These are phyloP conservation scores for Ephemerocybe angulata DNA, from an alignment of 768 basidiomycete species.

Conservation along the genomic window DNA sequence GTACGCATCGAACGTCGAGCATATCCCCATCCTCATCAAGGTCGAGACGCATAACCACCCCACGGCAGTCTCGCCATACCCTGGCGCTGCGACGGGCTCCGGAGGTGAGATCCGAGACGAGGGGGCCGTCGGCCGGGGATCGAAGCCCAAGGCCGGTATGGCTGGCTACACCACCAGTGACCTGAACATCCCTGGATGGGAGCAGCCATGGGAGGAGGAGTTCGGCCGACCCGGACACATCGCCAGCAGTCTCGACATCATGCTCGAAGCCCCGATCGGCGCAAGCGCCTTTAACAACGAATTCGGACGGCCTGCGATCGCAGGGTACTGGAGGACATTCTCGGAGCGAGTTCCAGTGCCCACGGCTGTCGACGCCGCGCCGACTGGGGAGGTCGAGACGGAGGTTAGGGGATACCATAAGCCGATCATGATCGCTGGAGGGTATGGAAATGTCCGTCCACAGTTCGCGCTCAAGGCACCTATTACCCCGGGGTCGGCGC, in stretches of 20 bases:
- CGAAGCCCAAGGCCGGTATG: slow-evolving; percentile 94
- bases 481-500: slow-evolving; percentile 78
- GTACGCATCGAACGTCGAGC: slow-evolving; percentile 61
- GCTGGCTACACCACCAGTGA: slow-evolving; percentile 92
- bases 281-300: slow-evolving; percentile 98
- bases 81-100: slow-evolving; percentile 97
- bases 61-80: slow-evolving; percentile 95
- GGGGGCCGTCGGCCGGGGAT: slow-evolving; percentile 92
- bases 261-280: slow-evolving; percentile 94
- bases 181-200: slow-evolving; percentile 84
- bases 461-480: slow-evolving; percentile 73
- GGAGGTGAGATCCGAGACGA: slow-evolving; percentile 99
- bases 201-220: slow-evolving; percentile 95
- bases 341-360: slow-evolving; percentile 64
- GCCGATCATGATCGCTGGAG: slow-evolving; percentile 99
- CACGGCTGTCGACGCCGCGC: not conserved
- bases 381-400: slow-evolving; percentile 18
- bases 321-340: slow-evolving; percentile 96
- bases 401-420: slow-evolving; percentile 97
- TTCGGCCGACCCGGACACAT: slow-evolving; percentile 90
- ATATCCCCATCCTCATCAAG: slow-evolving; percentile 89
- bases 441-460: slow-evolving; percentile 89
- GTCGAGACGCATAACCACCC: slow-evolving; percentile 99
- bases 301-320: slow-evolving; percentile 89
- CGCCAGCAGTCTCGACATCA: slow-evolving; percentile 91